Base-by-base conservation (phyloP, 495 filamentous ascomycete genomes). In the Haplographium delicatum region DNA sequence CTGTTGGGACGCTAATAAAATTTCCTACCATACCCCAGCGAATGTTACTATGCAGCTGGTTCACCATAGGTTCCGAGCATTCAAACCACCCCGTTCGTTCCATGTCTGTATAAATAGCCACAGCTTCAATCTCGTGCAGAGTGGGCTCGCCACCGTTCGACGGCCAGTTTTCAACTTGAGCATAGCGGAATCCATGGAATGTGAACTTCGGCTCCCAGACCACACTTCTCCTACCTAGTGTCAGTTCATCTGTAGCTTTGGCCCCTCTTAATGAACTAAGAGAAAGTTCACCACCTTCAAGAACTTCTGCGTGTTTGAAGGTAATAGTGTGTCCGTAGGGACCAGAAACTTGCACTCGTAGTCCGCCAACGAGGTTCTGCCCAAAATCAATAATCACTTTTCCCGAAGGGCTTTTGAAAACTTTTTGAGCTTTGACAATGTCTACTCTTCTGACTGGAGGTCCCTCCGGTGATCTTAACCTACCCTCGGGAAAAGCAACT, bases 151-250 rank as follows among this genome's bases (percentile, higher is more conserved):
- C 48, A n/a, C n/a, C n/a, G n/a, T n/a, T n/a, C n/a, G n/a, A n/a
- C 7, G 66, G 65, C 76, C 75, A 80, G 1, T 63, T 63, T 2
- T 71, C 65, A 5, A 80, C 58, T 51, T 74, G 64, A 8, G 71
- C 73, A 44, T 72, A 80, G 7, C 76, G 69, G 42, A 79, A 80
- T 1, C 76, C 76, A 46, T 80, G 75, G 42, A 72, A 80, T 2
- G 76, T 79, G 55, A 72, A 78, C 16, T 59, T 64, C 2, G 72
- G 69, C 51, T 70, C 66, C 68, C 68, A 74, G 16, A 31, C 43
- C 16, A 63, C 47, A 1, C 10, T 2, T 11, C 27, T 20, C 22
- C 26, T 13, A 1, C 30, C 66, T 1, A 71, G 64, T 2, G 67
- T 67, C 5, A 75, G 38, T 1, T 56, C 57, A 54, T 80, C 76